Base-by-base conservation (phyloP, 768 basidiomycete genomes). In the Tubosaeta sp. region DNA sequence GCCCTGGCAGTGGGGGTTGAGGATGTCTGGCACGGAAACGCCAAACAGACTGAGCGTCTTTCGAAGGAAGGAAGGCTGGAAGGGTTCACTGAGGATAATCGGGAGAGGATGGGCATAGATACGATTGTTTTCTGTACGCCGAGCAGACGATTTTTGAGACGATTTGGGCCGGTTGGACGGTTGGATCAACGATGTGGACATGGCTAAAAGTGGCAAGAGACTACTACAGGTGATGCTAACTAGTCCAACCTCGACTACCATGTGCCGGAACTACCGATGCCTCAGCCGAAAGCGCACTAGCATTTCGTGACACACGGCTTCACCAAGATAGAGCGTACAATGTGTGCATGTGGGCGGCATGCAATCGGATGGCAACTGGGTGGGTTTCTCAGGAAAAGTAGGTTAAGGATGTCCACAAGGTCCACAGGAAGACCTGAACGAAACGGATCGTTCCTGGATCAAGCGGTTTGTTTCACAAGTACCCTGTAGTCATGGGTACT, bases 31-130 rank as follows among this genome's bases (percentile, higher is more conserved):
- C n/a, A 74, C 62, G n/a, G 80, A 77, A 35, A 85, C 68, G 16
- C 84, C 84, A 41, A 86, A 71, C 47, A 83, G 65, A 17, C 76
- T 75, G 37, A 82, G 71, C 35, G 82, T 56, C 38, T 78, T 77
- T 48, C 70, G 68, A 46, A 77, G 67, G 54, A 70, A 71, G 53
- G 72, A 74, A 10, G 71, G 70, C 32, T 74, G 73, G 19, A 53
- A 22, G 8, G 63, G 76, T 68, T 68, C 70, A 52, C 69, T 51
- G 54, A 82, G 74, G 45, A 85, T 65, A 41, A 78, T 59, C 0
- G 90, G 91, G n/a, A 92, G 78, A 0, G 86, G 84, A 52, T 86
- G 70, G 0, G 76, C 83, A 53, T 91, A 89, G 43, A 85, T 78
- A 46, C 74, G 71, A 64, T 88, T 84, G 59, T 81, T 86, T 61